These are phyloP conservation scores for Xylaria sp. DNA, from an alignment of 2,329 filamentous ascomycete genomes.

Conservation along the genomic window DNA sequence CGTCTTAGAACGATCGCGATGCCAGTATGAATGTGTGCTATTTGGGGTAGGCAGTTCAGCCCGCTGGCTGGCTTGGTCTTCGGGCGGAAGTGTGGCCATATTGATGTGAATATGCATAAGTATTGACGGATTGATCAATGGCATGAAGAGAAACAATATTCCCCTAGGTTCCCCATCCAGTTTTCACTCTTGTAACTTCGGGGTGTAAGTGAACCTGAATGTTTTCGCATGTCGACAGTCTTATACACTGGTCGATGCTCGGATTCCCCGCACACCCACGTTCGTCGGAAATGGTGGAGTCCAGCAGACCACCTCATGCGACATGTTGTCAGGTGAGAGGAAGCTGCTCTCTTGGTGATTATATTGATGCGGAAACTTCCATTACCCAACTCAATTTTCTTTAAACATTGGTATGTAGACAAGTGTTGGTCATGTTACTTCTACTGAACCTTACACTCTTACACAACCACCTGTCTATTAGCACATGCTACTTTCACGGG, in stretches of 20 bases:
- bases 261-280: conserved; percentile 22
- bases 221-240: neutral
- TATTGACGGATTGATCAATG: neutral
- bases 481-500: neutral
- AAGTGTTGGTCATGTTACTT: neutral
- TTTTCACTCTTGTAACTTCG: neutral
- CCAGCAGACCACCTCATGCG: conserved; percentile 26
- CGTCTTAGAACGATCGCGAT: conserved; percentile 71
- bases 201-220: neutral
- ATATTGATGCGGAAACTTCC: neutral
- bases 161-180: neutral
- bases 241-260: neutral
- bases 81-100: conserved; percentile 8
- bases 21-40: conserved; percentile 79
- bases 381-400: neutral
- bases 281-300: conserved; percentile 8
- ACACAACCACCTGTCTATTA: neutral
- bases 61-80: conserved; percentile 36
- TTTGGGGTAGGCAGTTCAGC: conserved; percentile 69
- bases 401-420: neutral
- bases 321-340: conserved; percentile 5
- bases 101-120: conserved; percentile 11
- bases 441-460: neutral
- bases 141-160: neutral
- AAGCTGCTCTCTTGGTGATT: neutral